phyloP scores from a whole-genome alignment of 345 rosid genomes.

The Linum tenue region DNA sequence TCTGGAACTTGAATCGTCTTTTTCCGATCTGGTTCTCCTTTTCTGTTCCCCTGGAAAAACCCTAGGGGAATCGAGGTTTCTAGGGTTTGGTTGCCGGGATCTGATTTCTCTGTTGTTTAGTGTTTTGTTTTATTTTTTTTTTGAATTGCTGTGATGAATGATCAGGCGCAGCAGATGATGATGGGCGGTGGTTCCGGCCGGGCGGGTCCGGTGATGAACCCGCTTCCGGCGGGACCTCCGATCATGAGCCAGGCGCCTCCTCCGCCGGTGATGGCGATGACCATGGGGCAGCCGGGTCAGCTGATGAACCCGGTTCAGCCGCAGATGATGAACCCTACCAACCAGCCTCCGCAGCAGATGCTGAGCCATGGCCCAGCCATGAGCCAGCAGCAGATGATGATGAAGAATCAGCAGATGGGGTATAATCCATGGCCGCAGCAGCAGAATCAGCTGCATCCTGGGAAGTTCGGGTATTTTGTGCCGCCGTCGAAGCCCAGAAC shows the following conservation, averaged over 20 bases:
- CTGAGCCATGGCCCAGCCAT: slow-evolving; percentile 21
- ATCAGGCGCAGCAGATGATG: slow-evolving; percentile 24
- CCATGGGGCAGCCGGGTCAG: slow-evolving; percentile 34
- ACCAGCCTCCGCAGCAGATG: slow-evolving; percentile 23
- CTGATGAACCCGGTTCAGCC: slow-evolving; percentile 34
- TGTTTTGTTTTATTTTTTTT: background rate
- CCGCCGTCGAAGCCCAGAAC: slow-evolving; percentile 23
- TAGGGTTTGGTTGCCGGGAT: background rate
- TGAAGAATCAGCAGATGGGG: slow-evolving; percentile 25
- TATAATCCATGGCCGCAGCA: slow-evolving; percentile 31
- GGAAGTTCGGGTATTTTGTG: slow-evolving; percentile 29
- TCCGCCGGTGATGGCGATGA: slow-evolving; percentile 36
- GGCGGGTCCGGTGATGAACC: slow-evolving; percentile 27
- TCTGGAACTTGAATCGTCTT: background rate
- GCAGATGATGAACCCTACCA: slow-evolving; percentile 21
- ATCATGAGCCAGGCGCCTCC: slow-evolving; percentile 8
- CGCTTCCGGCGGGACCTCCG: slow-evolving; percentile 8
- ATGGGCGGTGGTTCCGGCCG: background rate
- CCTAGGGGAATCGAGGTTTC: background rate
- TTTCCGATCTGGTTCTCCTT: background rate
- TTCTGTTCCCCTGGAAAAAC: background rate
- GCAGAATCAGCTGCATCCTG: slow-evolving; percentile 22
- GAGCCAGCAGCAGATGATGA: slow-evolving; percentile 23
- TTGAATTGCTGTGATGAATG: slow-evolving; percentile 34
- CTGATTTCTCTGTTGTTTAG: background rate